These are phyloP conservation scores for Stipa capillata DNA, from an alignment of 176 grass and related monocot genomes.

Conservation along the genomic window DNA sequence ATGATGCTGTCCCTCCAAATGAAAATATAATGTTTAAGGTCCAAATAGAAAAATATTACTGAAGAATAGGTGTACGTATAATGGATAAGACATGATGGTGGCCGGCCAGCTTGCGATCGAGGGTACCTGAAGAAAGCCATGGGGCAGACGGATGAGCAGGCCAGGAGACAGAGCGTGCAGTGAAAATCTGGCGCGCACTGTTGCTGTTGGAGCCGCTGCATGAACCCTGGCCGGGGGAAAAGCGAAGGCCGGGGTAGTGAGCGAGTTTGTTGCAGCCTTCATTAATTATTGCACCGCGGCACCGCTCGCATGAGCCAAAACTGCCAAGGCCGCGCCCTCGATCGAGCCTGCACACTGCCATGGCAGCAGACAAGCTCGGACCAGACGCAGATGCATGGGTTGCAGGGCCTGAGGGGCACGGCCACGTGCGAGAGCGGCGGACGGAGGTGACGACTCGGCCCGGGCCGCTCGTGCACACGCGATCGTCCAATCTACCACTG, in stretches of 20 bases:
- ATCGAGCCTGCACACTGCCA: too few relatives aligned
- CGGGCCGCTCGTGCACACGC: slow-evolving; percentile 83
- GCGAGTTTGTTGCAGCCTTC: slow-evolving; percentile 20
- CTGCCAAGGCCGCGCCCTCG: too few relatives aligned
- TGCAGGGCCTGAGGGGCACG: slow-evolving; percentile 16
- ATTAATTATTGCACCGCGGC: slow-evolving; percentile 1
- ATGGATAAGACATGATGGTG: too few relatives aligned
- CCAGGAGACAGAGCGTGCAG: slow-evolving; percentile 30
- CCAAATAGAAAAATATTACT: too few relatives aligned
- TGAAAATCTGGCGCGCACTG: slow-evolving; percentile 27
- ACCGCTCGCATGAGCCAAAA: slow-evolving; percentile 19
- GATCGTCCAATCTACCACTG: slow-evolving; percentile 45
- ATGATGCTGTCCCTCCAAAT: too few relatives aligned
- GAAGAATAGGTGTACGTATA: too few relatives aligned
- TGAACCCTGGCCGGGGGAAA: background rate
- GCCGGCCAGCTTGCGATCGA: too few relatives aligned
- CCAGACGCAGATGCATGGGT: background rate
- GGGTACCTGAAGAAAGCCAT: slow-evolving; percentile 34
- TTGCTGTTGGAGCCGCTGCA: too few relatives aligned
- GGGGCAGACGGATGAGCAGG: slow-evolving; percentile 13
- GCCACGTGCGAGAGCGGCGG: slow-evolving; percentile 70
- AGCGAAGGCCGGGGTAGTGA: background rate
- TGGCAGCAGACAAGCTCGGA: too few relatives aligned
- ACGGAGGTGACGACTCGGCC: slow-evolving; percentile 57
- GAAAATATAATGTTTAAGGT: too few relatives aligned